These are phyloP conservation scores for Cadophora gregata DNA, from an alignment of 2,329 filamentous ascomycete species.

Conservation along the genomic window DNA sequence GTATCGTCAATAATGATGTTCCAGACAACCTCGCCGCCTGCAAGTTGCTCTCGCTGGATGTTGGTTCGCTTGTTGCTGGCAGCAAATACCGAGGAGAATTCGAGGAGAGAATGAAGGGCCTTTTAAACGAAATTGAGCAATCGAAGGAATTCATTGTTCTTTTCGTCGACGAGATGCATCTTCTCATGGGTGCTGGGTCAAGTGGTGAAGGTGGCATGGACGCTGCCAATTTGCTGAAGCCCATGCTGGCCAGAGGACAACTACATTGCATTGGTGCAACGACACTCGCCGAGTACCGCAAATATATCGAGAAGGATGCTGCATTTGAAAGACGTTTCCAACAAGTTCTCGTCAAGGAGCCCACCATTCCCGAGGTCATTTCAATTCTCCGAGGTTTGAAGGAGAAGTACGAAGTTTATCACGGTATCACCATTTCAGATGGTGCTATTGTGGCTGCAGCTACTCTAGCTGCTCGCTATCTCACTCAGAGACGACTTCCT, in stretches of 20 bases:
- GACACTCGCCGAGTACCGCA: slow-evolving; percentile 92
- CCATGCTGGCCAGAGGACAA: slow-evolving; percentile 95
- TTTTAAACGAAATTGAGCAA: slow-evolving; percentile 93
- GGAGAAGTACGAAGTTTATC: slow-evolving; percentile 97
- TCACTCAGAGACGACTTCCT: slow-evolving; percentile 87
- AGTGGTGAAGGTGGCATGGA: slow-evolving; percentile 98
- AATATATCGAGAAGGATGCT: slow-evolving; percentile 98
- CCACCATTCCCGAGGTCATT: slow-evolving; percentile 84
- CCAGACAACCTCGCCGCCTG: slow-evolving; percentile 94
- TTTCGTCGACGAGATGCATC: slow-evolving; percentile 98
- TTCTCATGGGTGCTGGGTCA: slow-evolving; percentile 95
- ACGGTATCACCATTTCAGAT: slow-evolving; percentile 96
- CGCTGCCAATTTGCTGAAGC: slow-evolving; percentile 95
- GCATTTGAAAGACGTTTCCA: slow-evolving; percentile 99
- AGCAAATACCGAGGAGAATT: slow-evolving; percentile 99
- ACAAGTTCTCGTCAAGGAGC: slow-evolving; percentile 96
- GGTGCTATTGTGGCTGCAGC: slow-evolving; percentile 90
- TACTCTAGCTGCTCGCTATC: slow-evolving; percentile 90
- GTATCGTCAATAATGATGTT: slow-evolving; percentile 96
- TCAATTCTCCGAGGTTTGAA: slow-evolving; percentile 98
- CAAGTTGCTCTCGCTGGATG: slow-evolving; percentile 92
- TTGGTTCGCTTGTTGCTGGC: slow-evolving; percentile 92
- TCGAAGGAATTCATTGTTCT: slow-evolving; percentile 97
- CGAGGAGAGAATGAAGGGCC: slow-evolving; percentile 98
- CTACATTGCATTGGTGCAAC: slow-evolving; percentile 98